A percentile compares a stretch with the other conserved stretches of the same genome.
These are phyloP conservation scores for Papiliotrema laurentii DNA, from an alignment of 1,284 basidiomycete genomes.

Conservation along the genomic window DNA sequence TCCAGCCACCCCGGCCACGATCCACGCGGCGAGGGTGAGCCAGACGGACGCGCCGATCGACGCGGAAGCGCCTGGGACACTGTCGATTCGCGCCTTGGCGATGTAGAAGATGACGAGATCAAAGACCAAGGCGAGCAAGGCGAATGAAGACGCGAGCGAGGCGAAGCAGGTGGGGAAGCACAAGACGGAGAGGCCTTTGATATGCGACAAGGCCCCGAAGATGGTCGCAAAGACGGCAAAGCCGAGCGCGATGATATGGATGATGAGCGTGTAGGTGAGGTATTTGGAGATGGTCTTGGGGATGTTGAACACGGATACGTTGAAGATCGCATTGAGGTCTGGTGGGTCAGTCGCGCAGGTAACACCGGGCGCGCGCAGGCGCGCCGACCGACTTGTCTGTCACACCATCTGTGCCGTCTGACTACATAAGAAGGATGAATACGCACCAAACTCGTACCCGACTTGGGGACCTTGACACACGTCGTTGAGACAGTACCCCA, in stretches of 20 bases:
- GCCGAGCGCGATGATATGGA: constrained; percentile 77
- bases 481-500: constrained; percentile 70
- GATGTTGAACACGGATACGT: constrained; percentile 62
- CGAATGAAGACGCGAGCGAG: constrained; percentile 63
- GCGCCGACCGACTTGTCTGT: too few species aligned
- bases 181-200: constrained; percentile 75
- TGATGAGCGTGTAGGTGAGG: constrained; percentile 79
- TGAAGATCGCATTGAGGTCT: constrained; percentile 77
- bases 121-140: constrained; percentile 77
- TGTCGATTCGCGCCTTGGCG: constrained; percentile 69
- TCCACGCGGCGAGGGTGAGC: constrained; percentile 78
- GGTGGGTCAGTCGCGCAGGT: too few species aligned
- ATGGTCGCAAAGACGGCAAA: constrained; percentile 66
- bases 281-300: constrained; percentile 68
- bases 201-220: constrained; percentile 75
- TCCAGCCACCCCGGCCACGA: constrained; percentile 74
- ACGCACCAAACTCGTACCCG: constrained; percentile 76
- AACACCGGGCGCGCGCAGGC: too few species aligned
- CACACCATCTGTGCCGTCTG: neutral
- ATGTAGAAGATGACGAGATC: constrained; percentile 81
- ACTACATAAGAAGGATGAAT: neutral
- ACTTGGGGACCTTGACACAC: constrained; percentile 71
- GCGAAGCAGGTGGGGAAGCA: constrained; percentile 79
- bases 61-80: constrained; percentile 63
- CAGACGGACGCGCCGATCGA: constrained; percentile 73